Conservation (phyloP, 1,139 yeast genomes). For the Kluyveromyces sp. region DNA sequence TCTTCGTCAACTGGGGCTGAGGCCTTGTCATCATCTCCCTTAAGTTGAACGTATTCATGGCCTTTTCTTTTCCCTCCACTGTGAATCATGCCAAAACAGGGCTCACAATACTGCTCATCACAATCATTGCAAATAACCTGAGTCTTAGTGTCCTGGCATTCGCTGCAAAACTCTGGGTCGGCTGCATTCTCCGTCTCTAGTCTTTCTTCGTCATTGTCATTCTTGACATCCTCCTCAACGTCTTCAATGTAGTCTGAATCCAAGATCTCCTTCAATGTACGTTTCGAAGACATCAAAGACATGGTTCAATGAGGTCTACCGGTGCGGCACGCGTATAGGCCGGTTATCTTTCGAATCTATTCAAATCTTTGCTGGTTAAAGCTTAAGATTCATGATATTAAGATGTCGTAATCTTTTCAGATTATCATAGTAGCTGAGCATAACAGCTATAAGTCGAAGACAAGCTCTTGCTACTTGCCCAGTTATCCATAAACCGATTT, state of each 20-base stretch:
- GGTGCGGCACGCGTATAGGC: no score
- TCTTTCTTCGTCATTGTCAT: constrained; percentile 18
- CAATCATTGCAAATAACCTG: constrained; percentile 53
- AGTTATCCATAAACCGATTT: no score
- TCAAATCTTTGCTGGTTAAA: no score
- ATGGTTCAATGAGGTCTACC: not conserved
- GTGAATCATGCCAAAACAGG: constrained; percentile 59
- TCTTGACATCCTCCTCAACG: constrained; percentile 18
- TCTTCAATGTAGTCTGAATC: constrained; percentile 31
- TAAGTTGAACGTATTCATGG: constrained; percentile 36
- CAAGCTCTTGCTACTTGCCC: not conserved
- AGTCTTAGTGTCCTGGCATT: constrained; percentile 63
- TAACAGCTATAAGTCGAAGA: not conserved
- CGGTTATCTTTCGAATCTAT: no score
- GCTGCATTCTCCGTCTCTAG: constrained; percentile 20
- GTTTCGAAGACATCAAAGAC: constrained; percentile 17
- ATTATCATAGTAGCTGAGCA: not conserved
- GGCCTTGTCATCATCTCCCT: constrained; percentile 14
- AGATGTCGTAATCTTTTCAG: not conserved
- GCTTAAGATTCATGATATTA: not conserved
- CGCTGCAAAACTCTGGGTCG: constrained; percentile 46
- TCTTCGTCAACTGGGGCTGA: constrained; percentile 16
- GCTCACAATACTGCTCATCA: constrained; percentile 57
- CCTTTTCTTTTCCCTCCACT: constrained; percentile 51
- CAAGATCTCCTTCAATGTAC: constrained; percentile 29